Base-by-base conservation (phyloP, 345 rosid species). In the Citrus glauca region DNA sequence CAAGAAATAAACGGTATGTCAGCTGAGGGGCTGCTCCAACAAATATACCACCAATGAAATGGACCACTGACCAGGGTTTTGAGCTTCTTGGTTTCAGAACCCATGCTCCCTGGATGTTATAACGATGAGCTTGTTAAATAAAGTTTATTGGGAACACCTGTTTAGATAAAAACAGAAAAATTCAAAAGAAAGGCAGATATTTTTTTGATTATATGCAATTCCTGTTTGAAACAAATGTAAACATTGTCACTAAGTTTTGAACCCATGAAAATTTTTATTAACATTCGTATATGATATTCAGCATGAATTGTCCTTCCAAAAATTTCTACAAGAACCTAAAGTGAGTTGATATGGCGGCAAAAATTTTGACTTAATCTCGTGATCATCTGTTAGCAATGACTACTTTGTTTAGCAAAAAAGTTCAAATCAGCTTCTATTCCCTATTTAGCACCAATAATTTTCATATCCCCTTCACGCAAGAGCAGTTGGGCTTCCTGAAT, bases 1-100 rank as follows among this genome's bases (percentile, higher is more conserved):
- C 99, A 60, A 96, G 97, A 87, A 96, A 94, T 86, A 89, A 84
- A 20, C 99, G 97, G 80, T 94, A 96, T 16, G 99, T 85, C 77
- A 96, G 91, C 83, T 96, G 99, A 27, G 99, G 99, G 57, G 99
- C 99, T 16, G 99, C 99, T 83, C 99, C 99, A 80, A 96, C 99
- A 82, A 96, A 96, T 83, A 96, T 90, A 24, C 99, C 99, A 33
- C 98, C 99, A 62, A 96, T 33, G 69, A 96, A 96, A 87, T 96
- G 99, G 80, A 88, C 94, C 69, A 93, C 94, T 74, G 93, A 84
- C 80, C 86, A 91, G 13, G 97, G 94, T 72, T 81, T 87, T 50
- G 88, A 81, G 81, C 76, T 78, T 73, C 80, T 89, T 35, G 98
- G 99, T 86, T 86, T 89, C 30, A 96, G 94, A 83, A 96, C 91